Conservation (phyloP, 768 basidiomycete genomes). For the Rhizopogon rudus region DNA sequence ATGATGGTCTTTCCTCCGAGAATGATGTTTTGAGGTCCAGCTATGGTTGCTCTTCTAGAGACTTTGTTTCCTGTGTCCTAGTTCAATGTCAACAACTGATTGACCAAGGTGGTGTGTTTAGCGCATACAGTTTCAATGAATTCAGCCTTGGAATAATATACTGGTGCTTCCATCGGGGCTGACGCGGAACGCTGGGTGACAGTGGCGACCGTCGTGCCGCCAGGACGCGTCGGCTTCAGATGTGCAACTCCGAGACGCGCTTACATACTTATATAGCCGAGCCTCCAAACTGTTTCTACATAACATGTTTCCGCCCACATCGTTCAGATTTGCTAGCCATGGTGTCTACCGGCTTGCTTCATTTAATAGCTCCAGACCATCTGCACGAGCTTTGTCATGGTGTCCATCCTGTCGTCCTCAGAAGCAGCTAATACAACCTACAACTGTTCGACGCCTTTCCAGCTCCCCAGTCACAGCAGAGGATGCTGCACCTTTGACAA, state of each 20-base stretch:
- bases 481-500: constrained; percentile 1
- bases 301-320: background rate
- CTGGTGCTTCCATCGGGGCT: constrained; percentile 57
- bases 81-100: constrained; percentile 4
- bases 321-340: background rate
- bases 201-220: background rate
- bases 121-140: constrained; percentile 82
- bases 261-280: background rate
- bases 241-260: too few species aligned
- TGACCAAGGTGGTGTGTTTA: background rate
- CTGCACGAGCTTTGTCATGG: background rate
- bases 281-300: too few species aligned
- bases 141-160: constrained; percentile 77
- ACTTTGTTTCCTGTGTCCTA: constrained; percentile 98
- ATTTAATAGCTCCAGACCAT: background rate
- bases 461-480: constrained; percentile 9
- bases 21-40: constrained; percentile 94
- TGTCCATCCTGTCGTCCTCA: constrained; percentile 1
- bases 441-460: constrained; percentile 7
- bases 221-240: constrained; percentile 10
- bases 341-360: background rate
- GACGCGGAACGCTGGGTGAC: background rate
- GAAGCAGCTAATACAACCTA: constrained; percentile 3
- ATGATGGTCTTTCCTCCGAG: constrained; percentile 97
- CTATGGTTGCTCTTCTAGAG: constrained; percentile 84